phyloP scores from a whole-genome alignment of 1,284 basidiomycete species.

The Phenoliferia sp. region DNA sequence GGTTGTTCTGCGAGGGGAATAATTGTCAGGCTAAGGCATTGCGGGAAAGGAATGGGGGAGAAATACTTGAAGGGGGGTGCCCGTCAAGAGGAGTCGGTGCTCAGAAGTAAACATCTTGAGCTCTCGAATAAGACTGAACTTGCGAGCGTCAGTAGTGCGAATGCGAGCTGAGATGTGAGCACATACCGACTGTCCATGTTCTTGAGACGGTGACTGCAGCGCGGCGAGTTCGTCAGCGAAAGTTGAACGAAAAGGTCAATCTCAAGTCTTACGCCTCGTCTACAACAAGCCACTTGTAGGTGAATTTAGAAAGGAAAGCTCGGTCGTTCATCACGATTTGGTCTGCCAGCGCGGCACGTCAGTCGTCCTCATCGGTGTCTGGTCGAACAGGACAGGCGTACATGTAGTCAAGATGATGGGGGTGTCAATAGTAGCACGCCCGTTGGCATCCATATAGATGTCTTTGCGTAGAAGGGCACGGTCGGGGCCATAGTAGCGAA shows the following conservation, averaged over 20 bases:
- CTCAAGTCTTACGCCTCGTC: not conserved
- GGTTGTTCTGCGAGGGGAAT: constrained; percentile 65
- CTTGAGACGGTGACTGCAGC: constrained; percentile 45
- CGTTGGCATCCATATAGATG: not conserved
- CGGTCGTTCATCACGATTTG: not conserved
- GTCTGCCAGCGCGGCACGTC: not conserved
- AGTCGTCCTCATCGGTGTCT: not conserved
- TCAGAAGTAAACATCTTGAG: constrained; percentile 6
- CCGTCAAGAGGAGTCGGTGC: constrained; percentile 21
- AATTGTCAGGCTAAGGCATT: not conserved
- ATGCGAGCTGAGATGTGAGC: not conserved
- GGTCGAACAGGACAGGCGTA: not conserved
- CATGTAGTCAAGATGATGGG: constrained; percentile 5
- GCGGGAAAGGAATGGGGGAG: constrained; percentile 91
- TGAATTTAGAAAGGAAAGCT: not conserved
- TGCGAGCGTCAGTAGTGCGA: not conserved
- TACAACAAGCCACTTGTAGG: constrained; percentile 3
- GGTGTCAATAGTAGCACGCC: not conserved
- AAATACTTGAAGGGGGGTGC: constrained; percentile 61
- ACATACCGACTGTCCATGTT: constrained; percentile 35
- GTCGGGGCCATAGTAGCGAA: constrained; percentile 38
- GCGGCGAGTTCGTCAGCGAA: constrained; percentile 32
- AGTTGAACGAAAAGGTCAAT: not conserved
- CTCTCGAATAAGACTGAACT: not conserved
- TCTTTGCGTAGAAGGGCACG: constrained; percentile 2